A percentile compares a stretch with the other conserved stretches of the same genome.
phyloP scores from a whole-genome alignment of 192 early-diverging fungal genomes.

The Podila minutissima region DNA sequence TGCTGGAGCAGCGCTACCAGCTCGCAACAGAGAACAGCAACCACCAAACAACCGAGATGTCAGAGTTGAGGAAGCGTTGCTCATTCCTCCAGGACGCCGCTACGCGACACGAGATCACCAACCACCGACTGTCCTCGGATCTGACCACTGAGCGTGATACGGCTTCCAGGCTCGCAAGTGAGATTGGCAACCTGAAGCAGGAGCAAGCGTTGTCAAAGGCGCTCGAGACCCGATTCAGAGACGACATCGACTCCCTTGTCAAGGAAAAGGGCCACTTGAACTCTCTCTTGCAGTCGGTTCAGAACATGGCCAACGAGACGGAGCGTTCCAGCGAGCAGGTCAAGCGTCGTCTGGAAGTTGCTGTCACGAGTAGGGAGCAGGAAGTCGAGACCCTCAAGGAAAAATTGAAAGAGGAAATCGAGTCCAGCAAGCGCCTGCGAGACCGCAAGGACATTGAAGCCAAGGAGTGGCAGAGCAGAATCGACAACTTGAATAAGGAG shows the following conservation, averaged over 20 bases:
- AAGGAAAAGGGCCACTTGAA: constrained; percentile 63
- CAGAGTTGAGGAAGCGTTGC: constrained; percentile 71
- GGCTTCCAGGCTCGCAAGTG: constrained; percentile 55
- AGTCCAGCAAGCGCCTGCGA: constrained; percentile 35
- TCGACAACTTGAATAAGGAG: constrained; percentile 43
- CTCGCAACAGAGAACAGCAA: constrained; percentile 60
- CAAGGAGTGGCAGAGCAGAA: constrained; percentile 50
- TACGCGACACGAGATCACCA: constrained; percentile 67
- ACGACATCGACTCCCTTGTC: constrained; percentile 59
- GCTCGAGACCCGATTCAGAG: constrained; percentile 59
- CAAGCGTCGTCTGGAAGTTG: constrained; percentile 52
- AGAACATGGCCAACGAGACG: constrained; percentile 61
- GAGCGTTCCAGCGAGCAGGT: constrained; percentile 52
- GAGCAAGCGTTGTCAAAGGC: constrained; percentile 65
- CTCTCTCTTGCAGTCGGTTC: constrained; percentile 60
- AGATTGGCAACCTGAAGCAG: constrained; percentile 61
- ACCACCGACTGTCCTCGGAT: constrained; percentile 63
- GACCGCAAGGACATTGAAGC: constrained; percentile 50
- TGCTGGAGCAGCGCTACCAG: constrained; percentile 71
- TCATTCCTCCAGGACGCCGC: constrained; percentile 55
- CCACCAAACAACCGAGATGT: constrained; percentile 67
- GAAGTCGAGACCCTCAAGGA: constrained; percentile 57
- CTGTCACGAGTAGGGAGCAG: constrained; percentile 53
- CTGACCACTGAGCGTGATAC: constrained; percentile 60
- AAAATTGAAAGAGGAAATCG: constrained; percentile 54